Conservation (phyloP, 805 yeast genomes). For the Starmerella davenportii region DNA sequence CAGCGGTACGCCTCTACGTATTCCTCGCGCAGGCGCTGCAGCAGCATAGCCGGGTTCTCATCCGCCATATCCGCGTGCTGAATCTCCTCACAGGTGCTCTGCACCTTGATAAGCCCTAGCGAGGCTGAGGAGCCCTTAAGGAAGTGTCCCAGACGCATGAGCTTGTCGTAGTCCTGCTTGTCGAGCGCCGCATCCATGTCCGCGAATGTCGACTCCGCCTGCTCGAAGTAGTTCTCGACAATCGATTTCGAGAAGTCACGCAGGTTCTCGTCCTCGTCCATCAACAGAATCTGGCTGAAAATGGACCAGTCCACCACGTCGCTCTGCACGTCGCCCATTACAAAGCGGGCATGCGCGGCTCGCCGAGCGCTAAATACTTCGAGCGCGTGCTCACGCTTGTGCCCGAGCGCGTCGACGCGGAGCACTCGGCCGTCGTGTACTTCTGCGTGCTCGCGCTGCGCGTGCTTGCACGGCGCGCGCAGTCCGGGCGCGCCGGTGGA, state of each 20-base stretch:
- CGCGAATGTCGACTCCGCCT: slow-evolving; percentile 61
- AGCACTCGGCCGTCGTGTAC: slow-evolving; percentile 13
- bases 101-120: slow-evolving; percentile 64
- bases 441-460: slow-evolving; percentile 12
- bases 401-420: slow-evolving; percentile 15
- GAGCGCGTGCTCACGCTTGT: slow-evolving; percentile 12
- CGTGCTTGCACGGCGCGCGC: slow-evolving; percentile 4
- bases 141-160: slow-evolving; percentile 75
- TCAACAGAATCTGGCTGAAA: slow-evolving; percentile 68
- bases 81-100: slow-evolving; percentile 77
- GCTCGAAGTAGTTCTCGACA: slow-evolving; percentile 73
- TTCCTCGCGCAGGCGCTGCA: slow-evolving; percentile 21
- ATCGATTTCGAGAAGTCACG: slow-evolving; percentile 71
- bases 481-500: not conserved
- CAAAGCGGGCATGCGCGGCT: not conserved
- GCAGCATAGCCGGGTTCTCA: slow-evolving; percentile 17
- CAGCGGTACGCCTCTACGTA: slow-evolving; percentile 21
- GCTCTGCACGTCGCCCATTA: slow-evolving; percentile 5
- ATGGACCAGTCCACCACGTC: slow-evolving; percentile 79
- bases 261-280: slow-evolving; percentile 78
- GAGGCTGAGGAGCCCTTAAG: slow-evolving; percentile 93
- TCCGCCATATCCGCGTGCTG: slow-evolving; percentile 66
- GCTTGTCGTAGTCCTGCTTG: slow-evolving; percentile 30
- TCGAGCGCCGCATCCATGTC: slow-evolving; percentile 43
- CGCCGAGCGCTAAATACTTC: slow-evolving; percentile 3